These are phyloP conservation scores for Eutrema heterophyllum DNA, from an alignment of 345 rosid species.

Conservation along the genomic window DNA sequence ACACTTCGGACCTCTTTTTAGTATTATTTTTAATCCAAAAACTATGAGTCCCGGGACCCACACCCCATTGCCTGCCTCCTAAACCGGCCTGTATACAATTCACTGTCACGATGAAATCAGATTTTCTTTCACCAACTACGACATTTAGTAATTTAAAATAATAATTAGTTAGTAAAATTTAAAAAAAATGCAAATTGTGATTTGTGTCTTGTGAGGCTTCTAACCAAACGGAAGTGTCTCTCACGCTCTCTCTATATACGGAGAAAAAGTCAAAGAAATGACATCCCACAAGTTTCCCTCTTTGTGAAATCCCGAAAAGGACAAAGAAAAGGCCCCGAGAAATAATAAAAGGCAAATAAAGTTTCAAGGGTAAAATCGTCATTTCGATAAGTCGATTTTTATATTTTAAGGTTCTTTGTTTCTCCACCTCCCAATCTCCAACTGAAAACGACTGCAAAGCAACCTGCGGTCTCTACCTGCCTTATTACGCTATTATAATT, in stretches of 20 bases:
- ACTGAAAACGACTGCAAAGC: slow-evolving; percentile 88
- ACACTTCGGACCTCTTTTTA: too few species aligned
- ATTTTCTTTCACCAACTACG: slow-evolving; percentile 11
- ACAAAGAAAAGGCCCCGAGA: slow-evolving; percentile 6
- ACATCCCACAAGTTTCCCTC: slow-evolving; percentile 24
- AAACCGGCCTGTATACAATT: too few species aligned
- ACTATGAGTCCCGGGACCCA: too few species aligned
- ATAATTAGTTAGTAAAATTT: background rate
- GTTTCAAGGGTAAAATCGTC: slow-evolving; percentile 36
- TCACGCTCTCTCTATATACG: slow-evolving; percentile 22
- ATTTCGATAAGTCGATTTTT: slow-evolving; percentile 20
- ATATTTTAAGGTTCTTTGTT: slow-evolving; percentile 57
- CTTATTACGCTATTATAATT: slow-evolving; percentile 28
- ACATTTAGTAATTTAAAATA: background rate
- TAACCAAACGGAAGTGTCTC: slow-evolving; percentile 20
- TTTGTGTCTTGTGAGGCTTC: slow-evolving; percentile 1
- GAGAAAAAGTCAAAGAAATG: slow-evolving; percentile 29
- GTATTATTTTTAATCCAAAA: too few species aligned
- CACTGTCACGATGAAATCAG: background rate
- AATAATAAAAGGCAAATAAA: background rate
- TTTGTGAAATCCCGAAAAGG: slow-evolving; percentile 20
- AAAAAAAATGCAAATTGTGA: background rate
- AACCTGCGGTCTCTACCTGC: slow-evolving; percentile 76
- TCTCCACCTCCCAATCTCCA: slow-evolving; percentile 35
- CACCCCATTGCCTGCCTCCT: too few species aligned